Percentiles rank a stretch among this genome's conserved stretches.
Evolutionary conservation across 192 early-diverging fungal species (phyloP).

Genomic region (Backusella tuberculispora): DNA sequence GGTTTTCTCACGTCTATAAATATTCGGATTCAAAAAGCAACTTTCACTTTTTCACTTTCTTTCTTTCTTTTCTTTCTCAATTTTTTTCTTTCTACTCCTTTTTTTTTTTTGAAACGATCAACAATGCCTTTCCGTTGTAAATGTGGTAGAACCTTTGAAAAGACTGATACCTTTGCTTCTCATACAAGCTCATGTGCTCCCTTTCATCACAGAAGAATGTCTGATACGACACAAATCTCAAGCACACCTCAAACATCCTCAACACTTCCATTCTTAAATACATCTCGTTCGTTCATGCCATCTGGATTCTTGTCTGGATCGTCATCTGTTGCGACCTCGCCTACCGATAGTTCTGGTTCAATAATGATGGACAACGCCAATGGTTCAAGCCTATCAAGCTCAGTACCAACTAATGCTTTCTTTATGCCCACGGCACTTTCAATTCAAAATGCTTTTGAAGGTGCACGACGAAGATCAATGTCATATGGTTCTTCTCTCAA

Average conservation of each 20-base stretch:
- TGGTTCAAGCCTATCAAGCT: conserved; percentile 13
- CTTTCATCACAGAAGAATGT: conserved; percentile 40
- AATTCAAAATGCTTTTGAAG: conserved; percentile 43
- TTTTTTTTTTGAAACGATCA: conserved; percentile 14
- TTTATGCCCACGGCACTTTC: conserved; percentile 43
- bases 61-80: conserved; percentile 12
- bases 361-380: conserved; percentile 3
- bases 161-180: conserved; percentile 42
- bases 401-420: conserved; percentile 19
- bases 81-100: not conserved
- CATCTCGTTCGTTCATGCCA: conserved; percentile 23
- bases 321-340: conserved; percentile 18
- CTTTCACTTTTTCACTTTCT: conserved; percentile 15
- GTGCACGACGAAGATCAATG: conserved; percentile 43
- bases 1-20: conserved; percentile 17
- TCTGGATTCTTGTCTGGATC: conserved; percentile 21
- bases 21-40: not conserved
- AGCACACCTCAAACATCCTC: not conserved
- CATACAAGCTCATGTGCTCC: conserved; percentile 44
- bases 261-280: conserved; percentile 12
- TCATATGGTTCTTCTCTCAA: conserved; percentile 34
- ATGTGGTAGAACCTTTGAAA: conserved; percentile 50
- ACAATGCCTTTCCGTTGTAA: conserved; percentile 49
- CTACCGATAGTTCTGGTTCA: conserved; percentile 17
- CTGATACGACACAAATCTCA: conserved; percentile 30